Evolutionary conservation across 257 asterid species (phyloP).

Genomic region (Solanum corneliomulleri): DNA sequence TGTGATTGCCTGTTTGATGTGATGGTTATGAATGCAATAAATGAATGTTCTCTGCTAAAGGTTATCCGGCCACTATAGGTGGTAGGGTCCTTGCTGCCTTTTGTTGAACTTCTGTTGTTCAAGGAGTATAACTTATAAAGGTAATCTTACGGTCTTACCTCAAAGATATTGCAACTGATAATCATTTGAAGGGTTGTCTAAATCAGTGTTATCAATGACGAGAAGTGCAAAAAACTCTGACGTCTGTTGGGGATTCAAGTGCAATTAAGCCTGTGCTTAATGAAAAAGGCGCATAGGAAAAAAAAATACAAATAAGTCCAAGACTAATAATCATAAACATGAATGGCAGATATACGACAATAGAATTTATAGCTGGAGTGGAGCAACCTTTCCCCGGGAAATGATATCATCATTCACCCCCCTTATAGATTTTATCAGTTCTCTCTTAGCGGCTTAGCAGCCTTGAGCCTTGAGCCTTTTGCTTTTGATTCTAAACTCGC

Average conservation of each 20-base stretch:
- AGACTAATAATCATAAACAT: not conserved
- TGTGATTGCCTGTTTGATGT: not conserved
- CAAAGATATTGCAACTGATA: not conserved
- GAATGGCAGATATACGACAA: not conserved
- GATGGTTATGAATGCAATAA: not conserved
- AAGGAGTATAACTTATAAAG: not conserved
- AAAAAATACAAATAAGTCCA: not conserved
- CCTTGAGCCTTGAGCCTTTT: not conserved
- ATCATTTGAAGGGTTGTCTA: not conserved
- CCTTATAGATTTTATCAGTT: not conserved
- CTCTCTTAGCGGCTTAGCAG: not conserved
- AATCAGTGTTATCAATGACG: not conserved
- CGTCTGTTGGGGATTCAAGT: not conserved
- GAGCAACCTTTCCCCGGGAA: not conserved
- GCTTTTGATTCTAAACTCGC: not conserved
- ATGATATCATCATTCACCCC: not conserved
- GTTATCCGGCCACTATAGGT: not conserved
- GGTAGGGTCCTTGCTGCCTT: not conserved
- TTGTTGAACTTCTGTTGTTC: not conserved
- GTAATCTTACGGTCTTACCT: not conserved
- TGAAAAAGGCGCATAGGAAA: not conserved
- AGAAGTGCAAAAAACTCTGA: not conserved
- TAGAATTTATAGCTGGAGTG: not conserved
- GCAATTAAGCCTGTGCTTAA: not conserved
- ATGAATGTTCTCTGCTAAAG: not conserved